Base-by-base conservation (phyloP, 1,284 basidiomycete genomes). In the Rhodotorula sp. region DNA sequence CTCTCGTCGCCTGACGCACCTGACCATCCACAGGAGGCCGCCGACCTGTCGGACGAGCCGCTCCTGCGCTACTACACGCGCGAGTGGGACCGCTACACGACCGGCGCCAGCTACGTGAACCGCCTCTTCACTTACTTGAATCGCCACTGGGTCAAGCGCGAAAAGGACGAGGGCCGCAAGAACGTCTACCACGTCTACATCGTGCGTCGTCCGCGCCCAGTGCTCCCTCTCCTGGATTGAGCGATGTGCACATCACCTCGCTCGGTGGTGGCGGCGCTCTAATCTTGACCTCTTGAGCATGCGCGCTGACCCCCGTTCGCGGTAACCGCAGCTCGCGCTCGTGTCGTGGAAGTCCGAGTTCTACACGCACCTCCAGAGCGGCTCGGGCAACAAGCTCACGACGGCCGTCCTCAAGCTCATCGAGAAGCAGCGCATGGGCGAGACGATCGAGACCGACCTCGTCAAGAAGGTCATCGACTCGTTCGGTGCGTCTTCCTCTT, bases 91-190 rank as follows among this genome's bases (percentile, higher is more conserved):
- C 87, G 93, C 55, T 99, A 97, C 83, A 99, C 96, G 0, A 93
- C 90, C 1, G 96, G 96, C 70, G 94, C 96, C 14, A 93, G 92
- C 81, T 98, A 95, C 81, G 90, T 99, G 80, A 94, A 97, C 80
- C 89, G 94, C 72, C 84, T 99, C 55, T 98, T 98, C 85, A 91
- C 92, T 27, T 98, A 98, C 83, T 88, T 98, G 72, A 98, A 99
- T 82, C 91, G 96, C 70, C 94, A 98, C 83, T 99, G 97, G 97
- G 95, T 99, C 61, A 97, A 97, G 84, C 88, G 96, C 58, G 95
- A 99, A 82, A 90, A 96, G 81, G 97, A 99, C 79, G 96, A 99
- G 81, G 97, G 97, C 9, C 88, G 93, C 79, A 98, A 95, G 83
- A 90, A 91, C 64, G 91, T 98, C 55, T 97, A 97, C 82, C 89